Conservation (phyloP, 2,329 filamentous ascomycete genomes). For the Neurospora sp. region DNA sequence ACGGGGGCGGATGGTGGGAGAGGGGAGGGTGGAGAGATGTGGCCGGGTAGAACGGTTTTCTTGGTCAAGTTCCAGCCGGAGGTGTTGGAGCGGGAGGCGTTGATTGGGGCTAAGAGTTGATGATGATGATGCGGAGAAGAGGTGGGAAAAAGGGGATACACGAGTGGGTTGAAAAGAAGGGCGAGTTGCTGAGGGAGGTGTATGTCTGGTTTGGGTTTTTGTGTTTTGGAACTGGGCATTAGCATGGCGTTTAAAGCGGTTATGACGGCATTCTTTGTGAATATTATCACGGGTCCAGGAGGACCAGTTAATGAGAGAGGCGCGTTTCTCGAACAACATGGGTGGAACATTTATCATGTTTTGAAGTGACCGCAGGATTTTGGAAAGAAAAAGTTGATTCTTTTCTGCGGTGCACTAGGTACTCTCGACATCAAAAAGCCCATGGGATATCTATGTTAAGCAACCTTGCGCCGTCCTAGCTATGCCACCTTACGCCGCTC, state of each 20-base stretch:
- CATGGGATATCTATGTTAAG: background rate
- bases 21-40: slow-evolving; percentile 64
- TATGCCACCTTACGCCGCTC: background rate
- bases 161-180: background rate
- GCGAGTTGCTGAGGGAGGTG: background rate
- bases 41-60: slow-evolving; percentile 94
- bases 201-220: background rate
- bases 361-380: background rate
- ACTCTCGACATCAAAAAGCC: background rate
- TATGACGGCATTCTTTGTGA: slow-evolving; percentile 3
- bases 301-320: background rate
- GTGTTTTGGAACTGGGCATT: background rate
- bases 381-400: background rate
- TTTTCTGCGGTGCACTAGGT: background rate
- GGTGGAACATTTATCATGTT: background rate
- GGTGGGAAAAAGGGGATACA: slow-evolving; percentile 2
- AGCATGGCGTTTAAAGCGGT: slow-evolving; percentile 6
- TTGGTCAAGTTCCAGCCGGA: slow-evolving; percentile 86
- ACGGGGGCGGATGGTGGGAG: slow-evolving; percentile 14
- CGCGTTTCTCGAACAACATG: background rate
- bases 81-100: slow-evolving; percentile 84
- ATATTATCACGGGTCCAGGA: background rate
- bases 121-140: background rate
- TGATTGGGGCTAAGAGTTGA: slow-evolving; percentile 50
- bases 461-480: background rate